Evolutionary conservation across 768 basidiomycete genomes (phyloP), one percentile per base, ranked within the genome.

Genomic region (Amyloporia xantha): DNA sequence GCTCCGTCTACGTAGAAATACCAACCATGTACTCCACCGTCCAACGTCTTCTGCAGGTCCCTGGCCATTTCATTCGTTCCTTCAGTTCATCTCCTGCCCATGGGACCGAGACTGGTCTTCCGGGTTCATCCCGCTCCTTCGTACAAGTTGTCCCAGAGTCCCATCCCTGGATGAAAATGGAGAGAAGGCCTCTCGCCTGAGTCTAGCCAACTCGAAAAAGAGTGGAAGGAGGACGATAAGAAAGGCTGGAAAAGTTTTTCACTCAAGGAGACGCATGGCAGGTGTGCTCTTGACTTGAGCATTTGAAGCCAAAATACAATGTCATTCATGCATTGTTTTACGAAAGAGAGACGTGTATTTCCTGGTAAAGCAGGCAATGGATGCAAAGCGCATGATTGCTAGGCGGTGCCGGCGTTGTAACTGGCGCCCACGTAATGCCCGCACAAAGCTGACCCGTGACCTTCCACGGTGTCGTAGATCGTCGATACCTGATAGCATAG

Each of bases 101-200:
- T 15, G 23, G 17, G 6, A 17, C 27, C 17, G 19, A 41, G 41
- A 17, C n/a, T 24, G 7, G 7, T 19, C 40, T 43, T 5, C 52
- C 52, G 4, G 28, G 51, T 54, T 56, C 52, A 52, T 42, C 13
- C 44, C 11, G 38, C 41, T 15, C 56, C 57, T 15, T 52, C 62
- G 6, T 73, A 73, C 47, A 62, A 56, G 54, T 54, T 66, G 28
- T 71, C 70, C 10, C 53, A 58, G 23, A 51, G 71, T 11, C 73
- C 74, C 1, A 68, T 68, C 57, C 69, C 71, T 19, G 48, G 46
- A 17, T 78, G 76, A 77, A 66, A 64, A 23, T 58, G 69, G 25
- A 73, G 74, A 28, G 66, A 73, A 35, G 71, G 72, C 13, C 60
- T 63, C 51, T 55, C 56, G 28, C 43, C 47, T 15, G 39, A 50